Evolutionary conservation across 2,329 filamentous ascomycete species (phyloP).

Genomic region (Diaporthe vexans): DNA sequence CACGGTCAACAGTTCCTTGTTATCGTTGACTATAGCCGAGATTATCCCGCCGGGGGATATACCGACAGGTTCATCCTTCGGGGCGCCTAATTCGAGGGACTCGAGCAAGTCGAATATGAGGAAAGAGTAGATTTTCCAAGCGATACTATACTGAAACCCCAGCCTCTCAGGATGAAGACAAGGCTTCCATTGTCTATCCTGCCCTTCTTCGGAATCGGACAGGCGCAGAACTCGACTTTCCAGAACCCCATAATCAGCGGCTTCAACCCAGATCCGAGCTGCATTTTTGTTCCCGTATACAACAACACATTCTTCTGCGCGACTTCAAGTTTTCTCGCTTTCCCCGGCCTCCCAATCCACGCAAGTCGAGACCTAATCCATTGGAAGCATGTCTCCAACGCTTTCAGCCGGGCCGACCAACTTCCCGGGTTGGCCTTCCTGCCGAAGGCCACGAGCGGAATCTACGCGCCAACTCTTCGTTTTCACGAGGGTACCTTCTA

Average conservation of each 20-base stretch:
- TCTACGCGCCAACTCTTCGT: constrained; percentile 14
- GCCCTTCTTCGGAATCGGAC: neutral
- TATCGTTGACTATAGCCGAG: neutral
- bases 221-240: constrained; percentile 10
- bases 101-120: neutral
- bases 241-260: constrained; percentile 10
- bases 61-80: neutral
- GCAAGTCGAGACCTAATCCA: neutral
- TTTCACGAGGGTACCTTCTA: constrained; percentile 14
- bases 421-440: constrained; percentile 7
- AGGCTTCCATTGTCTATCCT: neutral
- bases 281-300: neutral
- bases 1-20: neutral
- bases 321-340: constrained; percentile 5
- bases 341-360: constrained; percentile 5
- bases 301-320: constrained; percentile 21
- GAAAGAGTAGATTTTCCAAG: too few relatives aligned
- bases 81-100: too few relatives aligned
- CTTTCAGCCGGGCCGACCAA: neutral
- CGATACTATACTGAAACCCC: neutral
- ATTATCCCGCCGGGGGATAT: too few relatives aligned
- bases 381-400: constrained; percentile 20
- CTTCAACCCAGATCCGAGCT: constrained; percentile 17
- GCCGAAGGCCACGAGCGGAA: constrained; percentile 20
- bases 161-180: neutral